Percentiles rank a stretch among this genome's conserved stretches.
Conservation (phyloP, 31 red algal genomes). For the Odonthalia washingtoniensis region DNA sequence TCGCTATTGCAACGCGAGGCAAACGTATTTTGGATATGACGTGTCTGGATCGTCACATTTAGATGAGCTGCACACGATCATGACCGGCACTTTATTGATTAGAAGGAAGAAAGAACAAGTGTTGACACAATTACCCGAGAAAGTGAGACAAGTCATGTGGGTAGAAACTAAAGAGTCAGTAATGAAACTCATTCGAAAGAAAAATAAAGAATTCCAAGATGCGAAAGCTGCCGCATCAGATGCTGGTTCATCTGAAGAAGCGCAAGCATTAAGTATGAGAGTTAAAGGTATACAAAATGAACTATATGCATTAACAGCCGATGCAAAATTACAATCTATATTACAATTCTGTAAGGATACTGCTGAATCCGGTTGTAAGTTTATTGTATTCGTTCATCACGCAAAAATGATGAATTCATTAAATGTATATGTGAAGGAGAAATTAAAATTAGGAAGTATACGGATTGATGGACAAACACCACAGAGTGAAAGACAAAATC, state of each 20-base stretch:
- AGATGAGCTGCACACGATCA: slow-evolving; percentile 70
- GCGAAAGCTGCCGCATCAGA: slow-evolving; percentile 24
- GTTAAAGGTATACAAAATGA: slow-evolving; percentile 56
- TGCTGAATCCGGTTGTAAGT: slow-evolving; percentile 62
- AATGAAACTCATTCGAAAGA: slow-evolving; percentile 36
- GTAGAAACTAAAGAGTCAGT: slow-evolving; percentile 60
- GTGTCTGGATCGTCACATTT: slow-evolving; percentile 79
- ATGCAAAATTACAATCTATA: slow-evolving; percentile 69
- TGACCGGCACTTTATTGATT: slow-evolving; percentile 69
- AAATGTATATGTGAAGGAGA: slow-evolving; percentile 49
- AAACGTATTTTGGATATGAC: slow-evolving; percentile 68
- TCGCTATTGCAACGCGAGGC: slow-evolving; percentile 71
- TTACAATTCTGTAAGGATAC: slow-evolving; percentile 62
- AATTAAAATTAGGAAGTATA: slow-evolving; percentile 57
- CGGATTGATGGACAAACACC: slow-evolving; percentile 78
- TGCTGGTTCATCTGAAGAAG: slow-evolving; percentile 15
- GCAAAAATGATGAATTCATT: slow-evolving; percentile 57
- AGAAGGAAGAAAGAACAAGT: slow-evolving; percentile 81
- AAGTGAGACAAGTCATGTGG: slow-evolving; percentile 65
- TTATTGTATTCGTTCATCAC: slow-evolving; percentile 83
- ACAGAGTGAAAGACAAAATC: slow-evolving; percentile 51
- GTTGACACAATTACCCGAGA: slow-evolving; percentile 71
- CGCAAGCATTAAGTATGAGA: not conserved
- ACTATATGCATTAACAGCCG: slow-evolving; percentile 58
- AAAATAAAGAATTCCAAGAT: slow-evolving; percentile 25